phyloP scores from a whole-genome alignment of 208 protist species.

The Acanthamoeba lenticulata region DNA sequence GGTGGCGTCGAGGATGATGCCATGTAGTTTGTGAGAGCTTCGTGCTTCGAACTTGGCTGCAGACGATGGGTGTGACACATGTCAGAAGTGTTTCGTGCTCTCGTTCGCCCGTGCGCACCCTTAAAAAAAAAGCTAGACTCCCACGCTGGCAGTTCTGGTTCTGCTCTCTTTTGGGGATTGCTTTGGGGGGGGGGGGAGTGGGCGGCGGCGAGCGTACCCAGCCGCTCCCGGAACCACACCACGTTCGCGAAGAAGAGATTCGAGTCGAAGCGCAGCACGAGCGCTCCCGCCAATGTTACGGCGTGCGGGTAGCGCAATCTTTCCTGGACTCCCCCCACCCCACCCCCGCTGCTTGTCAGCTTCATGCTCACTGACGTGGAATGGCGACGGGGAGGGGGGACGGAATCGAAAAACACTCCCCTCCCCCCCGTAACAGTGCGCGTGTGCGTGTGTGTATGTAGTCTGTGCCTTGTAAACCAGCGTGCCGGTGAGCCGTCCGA shows the following conservation, averaged over 20 bases:
- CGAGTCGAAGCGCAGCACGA: constrained; percentile 16
- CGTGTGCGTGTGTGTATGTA: not conserved
- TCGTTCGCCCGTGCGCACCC: no score
- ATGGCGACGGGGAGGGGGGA: not conserved
- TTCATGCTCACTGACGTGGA: not conserved
- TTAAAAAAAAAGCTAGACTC: no score
- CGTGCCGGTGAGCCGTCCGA: constrained; percentile 8
- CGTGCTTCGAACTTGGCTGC: not conserved
- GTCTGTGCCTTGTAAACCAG: not conserved
- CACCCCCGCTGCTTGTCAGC: not conserved
- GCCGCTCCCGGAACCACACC: constrained; percentile 12
- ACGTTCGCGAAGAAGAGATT: constrained; percentile 43
- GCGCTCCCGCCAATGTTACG: not conserved
- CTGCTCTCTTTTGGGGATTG: no score
- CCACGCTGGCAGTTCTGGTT: no score
- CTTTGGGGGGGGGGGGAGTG: no score
- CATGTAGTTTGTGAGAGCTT: not conserved
- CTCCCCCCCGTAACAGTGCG: no score
- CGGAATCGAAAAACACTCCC: no score
- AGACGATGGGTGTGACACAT: no score
- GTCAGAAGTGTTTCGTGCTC: no score
- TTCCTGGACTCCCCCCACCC: no score
- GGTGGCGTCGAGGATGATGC: constrained; percentile 32
- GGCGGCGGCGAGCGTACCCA: not conserved
- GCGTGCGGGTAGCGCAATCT: not conserved